Evolutionary conservation across 495 filamentous ascomycete genomes (phyloP).

Genomic region (Ascodesmis nigricans): DNA sequence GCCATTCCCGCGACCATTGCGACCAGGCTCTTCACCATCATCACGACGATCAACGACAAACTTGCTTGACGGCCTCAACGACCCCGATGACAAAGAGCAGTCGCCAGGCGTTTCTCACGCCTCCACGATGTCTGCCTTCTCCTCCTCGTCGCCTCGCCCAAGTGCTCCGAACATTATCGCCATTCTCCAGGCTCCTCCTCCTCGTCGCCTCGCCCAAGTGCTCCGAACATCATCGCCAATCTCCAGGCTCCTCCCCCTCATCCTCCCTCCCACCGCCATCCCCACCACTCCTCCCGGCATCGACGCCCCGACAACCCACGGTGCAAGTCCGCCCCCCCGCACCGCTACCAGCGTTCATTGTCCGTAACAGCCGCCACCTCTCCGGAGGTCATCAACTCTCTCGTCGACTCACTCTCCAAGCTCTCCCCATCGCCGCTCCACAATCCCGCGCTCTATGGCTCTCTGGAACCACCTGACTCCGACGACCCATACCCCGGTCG

Average conservation of each 20-base stretch:
- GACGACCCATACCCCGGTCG: conserved; percentile 17
- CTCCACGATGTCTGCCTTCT: no score
- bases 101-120: no score
- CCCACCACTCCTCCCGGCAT: conserved; percentile 9
- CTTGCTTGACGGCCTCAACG: no score
- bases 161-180: neutral
- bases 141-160: neutral
- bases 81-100: no score
- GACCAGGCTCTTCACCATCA: no score
- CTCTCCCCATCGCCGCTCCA: conserved; percentile 29
- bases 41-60: no score
- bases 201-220: neutral
- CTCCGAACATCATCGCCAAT: neutral
- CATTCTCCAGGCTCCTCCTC: conserved; percentile 2
- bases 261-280: conserved; percentile 11
- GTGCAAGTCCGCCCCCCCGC: conserved; percentile 12
- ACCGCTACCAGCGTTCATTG: conserved; percentile 6
- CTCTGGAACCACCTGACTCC: conserved; percentile 24
- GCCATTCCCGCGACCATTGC: no score
- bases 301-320: conserved; percentile 9
- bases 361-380: conserved; percentile 33
- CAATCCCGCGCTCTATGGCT: conserved; percentile 18
- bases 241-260: conserved; percentile 5
- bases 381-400: conserved; percentile 77
- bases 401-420: conserved; percentile 77